Conservation (phyloP, 1,284 basidiomycete genomes). For the Pseudozyma tsukubaensis region DNA sequence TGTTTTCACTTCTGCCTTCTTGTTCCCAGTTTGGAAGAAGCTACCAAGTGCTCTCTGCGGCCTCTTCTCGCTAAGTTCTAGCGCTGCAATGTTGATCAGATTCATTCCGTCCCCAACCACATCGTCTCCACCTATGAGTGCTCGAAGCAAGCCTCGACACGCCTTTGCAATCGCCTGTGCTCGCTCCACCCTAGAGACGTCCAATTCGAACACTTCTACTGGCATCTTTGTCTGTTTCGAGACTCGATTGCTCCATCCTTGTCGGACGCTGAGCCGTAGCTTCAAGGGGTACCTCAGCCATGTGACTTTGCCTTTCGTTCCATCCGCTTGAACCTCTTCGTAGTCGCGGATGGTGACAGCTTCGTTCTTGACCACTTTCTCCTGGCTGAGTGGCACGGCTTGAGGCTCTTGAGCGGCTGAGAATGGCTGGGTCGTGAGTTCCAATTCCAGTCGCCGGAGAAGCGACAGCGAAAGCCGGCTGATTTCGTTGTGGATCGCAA, state of each 20-base stretch:
- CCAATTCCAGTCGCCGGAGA: slow-evolving; percentile 56
- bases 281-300: slow-evolving; percentile 60
- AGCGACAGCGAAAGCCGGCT: slow-evolving; percentile 40
- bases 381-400: slow-evolving; percentile 26
- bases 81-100: slow-evolving; percentile 61
- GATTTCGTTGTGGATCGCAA: slow-evolving; percentile 44
- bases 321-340: slow-evolving; percentile 6
- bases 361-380: slow-evolving; percentile 24
- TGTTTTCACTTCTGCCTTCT: background rate
- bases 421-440: slow-evolving; percentile 40
- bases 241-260: slow-evolving; percentile 49
- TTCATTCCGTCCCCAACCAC: slow-evolving; percentile 50
- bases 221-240: slow-evolving; percentile 58
- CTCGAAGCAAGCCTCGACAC: slow-evolving; percentile 32
- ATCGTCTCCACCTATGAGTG: slow-evolving; percentile 44
- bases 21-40: slow-evolving; percentile 26
- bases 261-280: slow-evolving; percentile 50
- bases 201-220: slow-evolving; percentile 56
- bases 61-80: slow-evolving; percentile 45
- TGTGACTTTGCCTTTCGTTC: background rate
- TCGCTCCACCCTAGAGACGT: slow-evolving; percentile 17
- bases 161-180: slow-evolving; percentile 34
- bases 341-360: slow-evolving; percentile 33
- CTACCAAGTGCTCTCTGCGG: slow-evolving; percentile 42
- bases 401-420: background rate